These are phyloP conservation scores for Helicostylum pulchrum DNA, from an alignment of 192 early-diverging fungal species.

Conservation along the genomic window DNA sequence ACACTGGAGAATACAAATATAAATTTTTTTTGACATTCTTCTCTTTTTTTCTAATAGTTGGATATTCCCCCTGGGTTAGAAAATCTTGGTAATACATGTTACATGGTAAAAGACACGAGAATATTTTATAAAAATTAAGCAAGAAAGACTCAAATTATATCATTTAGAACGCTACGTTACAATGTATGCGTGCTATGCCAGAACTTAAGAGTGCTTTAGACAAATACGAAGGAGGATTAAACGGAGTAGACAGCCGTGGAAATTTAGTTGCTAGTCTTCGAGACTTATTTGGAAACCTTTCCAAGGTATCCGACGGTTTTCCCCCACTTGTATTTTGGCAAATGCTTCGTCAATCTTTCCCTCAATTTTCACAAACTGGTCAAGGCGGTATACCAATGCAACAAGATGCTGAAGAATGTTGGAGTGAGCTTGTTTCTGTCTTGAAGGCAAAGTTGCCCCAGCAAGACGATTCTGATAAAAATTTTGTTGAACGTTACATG, in stretches of 20 bases:
- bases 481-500: constrained; percentile 84
- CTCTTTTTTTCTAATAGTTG: constrained; percentile 49
- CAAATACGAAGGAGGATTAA: constrained; percentile 41
- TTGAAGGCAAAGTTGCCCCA: constrained; percentile 59
- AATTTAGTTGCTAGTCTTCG: constrained; percentile 72
- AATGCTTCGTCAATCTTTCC: constrained; percentile 74
- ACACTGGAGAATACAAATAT: neutral
- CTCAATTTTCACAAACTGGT: constrained; percentile 84
- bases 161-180: constrained; percentile 80
- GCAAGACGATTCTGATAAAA: constrained; percentile 25
- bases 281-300: constrained; percentile 70
- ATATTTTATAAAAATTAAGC: neutral
- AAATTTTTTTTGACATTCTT: neutral
- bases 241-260: constrained; percentile 48
- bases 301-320: constrained; percentile 64
- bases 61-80: constrained; percentile 86
- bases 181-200: constrained; percentile 87
- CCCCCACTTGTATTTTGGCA: constrained; percentile 79
- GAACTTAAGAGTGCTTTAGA: constrained; percentile 68
- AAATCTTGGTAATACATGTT: constrained; percentile 93
- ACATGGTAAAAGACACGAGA: constrained; percentile 47
- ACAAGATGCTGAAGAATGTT: constrained; percentile 99
- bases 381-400: constrained; percentile 72
- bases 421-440: constrained; percentile 79
- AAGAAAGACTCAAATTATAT: neutral